Evolutionary conservation across 768 basidiomycete species (phyloP).

Genomic region (Kwoniella dendrophila): DNA sequence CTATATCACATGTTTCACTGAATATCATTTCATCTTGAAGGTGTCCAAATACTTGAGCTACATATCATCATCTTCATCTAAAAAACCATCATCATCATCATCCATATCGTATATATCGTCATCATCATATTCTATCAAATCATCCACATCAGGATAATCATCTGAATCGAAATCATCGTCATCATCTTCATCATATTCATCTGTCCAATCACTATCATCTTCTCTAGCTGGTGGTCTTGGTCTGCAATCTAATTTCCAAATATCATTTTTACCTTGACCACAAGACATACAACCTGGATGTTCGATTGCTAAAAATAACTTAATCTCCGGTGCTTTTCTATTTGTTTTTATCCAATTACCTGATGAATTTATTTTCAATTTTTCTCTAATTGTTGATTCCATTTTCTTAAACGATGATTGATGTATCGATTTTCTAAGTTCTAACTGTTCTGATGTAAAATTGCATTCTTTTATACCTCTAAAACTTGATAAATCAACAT

Average conservation of each 20-base stretch:
- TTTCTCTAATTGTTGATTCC: background rate
- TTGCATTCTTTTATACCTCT: background rate
- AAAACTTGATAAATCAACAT: background rate
- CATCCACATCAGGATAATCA: conserved; percentile 5
- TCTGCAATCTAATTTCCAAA: background rate
- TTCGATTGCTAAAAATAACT: conserved; percentile 1
- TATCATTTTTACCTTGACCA: conserved; percentile 8
- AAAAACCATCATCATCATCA: background rate
- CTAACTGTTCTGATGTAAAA: background rate
- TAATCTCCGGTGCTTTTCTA: background rate
- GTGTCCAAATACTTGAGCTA: too few relatives aligned
- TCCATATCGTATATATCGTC: background rate
- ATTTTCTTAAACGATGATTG: background rate
- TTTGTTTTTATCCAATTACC: background rate
- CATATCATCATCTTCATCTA: background rate
- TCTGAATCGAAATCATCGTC: background rate
- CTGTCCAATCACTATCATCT: conserved; percentile 12
- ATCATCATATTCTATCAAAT: conserved; percentile 1
- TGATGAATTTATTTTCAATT: background rate
- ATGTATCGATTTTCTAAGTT: background rate
- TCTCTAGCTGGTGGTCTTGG: conserved; percentile 4
- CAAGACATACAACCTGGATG: conserved; percentile 4
- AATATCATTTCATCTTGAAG: too few relatives aligned
- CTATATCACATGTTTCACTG: too few relatives aligned
- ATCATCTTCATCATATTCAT: conserved; percentile 4